These are phyloP conservation scores for Clitopilus passeckerianus DNA, from an alignment of 768 basidiomycete species.

Conservation along the genomic window DNA sequence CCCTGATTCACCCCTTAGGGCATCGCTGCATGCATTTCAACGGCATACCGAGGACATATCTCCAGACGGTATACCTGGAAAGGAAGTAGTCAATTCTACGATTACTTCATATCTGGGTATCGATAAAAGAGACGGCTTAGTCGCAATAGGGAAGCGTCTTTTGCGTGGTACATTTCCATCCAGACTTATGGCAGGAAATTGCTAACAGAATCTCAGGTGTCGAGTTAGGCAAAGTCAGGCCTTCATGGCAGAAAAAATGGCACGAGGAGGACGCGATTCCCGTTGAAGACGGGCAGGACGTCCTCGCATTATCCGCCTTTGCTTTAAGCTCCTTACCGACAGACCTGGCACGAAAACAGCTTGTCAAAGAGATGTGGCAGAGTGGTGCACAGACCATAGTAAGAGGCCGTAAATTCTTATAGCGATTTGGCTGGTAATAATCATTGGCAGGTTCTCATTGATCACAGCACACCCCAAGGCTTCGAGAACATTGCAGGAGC, in stretches of 20 bases:
- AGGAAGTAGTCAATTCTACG: slow-evolving; percentile 40
- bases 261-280: slow-evolving; percentile 38
- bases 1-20: slow-evolving; percentile 39
- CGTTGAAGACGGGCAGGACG: slow-evolving; percentile 37
- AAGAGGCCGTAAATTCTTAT: slow-evolving; percentile 11
- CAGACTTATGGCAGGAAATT: not conserved
- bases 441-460: slow-evolving; percentile 70
- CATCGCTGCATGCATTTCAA: slow-evolving; percentile 62
- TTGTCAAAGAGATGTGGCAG: slow-evolving; percentile 87
- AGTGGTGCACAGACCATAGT: slow-evolving; percentile 86
- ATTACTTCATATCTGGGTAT: slow-evolving; percentile 66
- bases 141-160: slow-evolving; percentile 61
- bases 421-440: slow-evolving; percentile 2
- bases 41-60: slow-evolving; percentile 15
- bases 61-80: slow-evolving; percentile 22
- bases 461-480: slow-evolving; percentile 71
- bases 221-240: slow-evolving; percentile 36
- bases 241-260: slow-evolving; percentile 57
- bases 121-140: slow-evolving; percentile 72
- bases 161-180: slow-evolving; percentile 39
- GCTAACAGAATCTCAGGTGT: slow-evolving; percentile 29
- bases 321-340: slow-evolving; percentile 70
- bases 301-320: slow-evolving; percentile 82
- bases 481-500: slow-evolving; percentile 80
- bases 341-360: slow-evolving; percentile 50